A percentile compares a stretch with the other conserved stretches of the same genome.
Conservation (phyloP, 441 rosid species). For the Raphanus hybrid region DNA sequence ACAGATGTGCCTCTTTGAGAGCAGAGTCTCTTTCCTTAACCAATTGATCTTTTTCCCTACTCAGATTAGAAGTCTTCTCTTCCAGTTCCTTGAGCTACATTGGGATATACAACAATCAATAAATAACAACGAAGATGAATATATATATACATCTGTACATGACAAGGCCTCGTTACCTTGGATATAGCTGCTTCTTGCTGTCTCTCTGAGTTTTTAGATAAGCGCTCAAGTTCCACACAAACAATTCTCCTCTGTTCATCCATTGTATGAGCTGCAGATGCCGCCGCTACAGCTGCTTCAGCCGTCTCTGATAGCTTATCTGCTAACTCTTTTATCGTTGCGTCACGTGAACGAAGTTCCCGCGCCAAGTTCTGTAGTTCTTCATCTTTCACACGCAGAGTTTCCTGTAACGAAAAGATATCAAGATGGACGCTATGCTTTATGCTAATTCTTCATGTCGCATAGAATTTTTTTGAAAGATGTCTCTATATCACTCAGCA, state of each 20-base stretch:
- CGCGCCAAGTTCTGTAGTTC: constrained; percentile 89
- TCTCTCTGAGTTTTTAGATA: constrained; percentile 61
- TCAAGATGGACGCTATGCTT: no score
- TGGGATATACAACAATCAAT: neutral
- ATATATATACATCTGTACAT: constrained; percentile 1
- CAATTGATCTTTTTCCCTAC: constrained; percentile 77
- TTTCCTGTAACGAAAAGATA: no score
- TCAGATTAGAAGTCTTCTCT: constrained; percentile 59
- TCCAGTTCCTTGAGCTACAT: constrained; percentile 74
- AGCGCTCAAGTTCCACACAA: constrained; percentile 75
- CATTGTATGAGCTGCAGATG: constrained; percentile 89
- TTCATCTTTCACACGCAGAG: constrained; percentile 95
- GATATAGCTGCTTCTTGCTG: constrained; percentile 55
- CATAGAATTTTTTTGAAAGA: constrained; percentile 68
- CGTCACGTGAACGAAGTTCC: constrained; percentile 90
- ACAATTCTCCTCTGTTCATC: constrained; percentile 90
- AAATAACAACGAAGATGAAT: constrained; percentile 10
- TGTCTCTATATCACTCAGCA: no score
- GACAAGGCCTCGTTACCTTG: constrained; percentile 55
- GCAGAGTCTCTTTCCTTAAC: constrained; percentile 88
- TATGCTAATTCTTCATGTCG: no score
- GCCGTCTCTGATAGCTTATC: constrained; percentile 97
- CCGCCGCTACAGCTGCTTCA: constrained; percentile 98
- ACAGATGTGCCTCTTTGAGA: constrained; percentile 82
- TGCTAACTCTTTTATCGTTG: constrained; percentile 88